A percentile compares a stretch with the other conserved stretches of the same genome.
These are phyloP conservation scores for Lippia alba DNA, from an alignment of 305 asterid species.

Conservation along the genomic window DNA sequence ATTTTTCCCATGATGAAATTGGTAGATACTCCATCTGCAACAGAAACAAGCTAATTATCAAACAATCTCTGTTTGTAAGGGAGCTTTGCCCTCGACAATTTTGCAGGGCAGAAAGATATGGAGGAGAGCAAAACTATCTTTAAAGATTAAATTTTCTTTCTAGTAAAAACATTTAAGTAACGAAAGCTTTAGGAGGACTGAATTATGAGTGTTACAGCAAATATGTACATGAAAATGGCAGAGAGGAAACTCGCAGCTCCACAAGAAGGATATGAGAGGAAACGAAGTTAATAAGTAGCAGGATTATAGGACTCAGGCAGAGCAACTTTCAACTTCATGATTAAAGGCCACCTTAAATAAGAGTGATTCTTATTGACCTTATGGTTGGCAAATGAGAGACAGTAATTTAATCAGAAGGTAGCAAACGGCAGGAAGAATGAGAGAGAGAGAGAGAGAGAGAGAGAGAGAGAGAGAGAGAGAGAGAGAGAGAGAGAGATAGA, in stretches of 20 bases:
- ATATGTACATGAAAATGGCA: background rate
- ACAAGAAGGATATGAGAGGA: background rate
- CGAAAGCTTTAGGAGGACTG: too few species aligned
- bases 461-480: background rate
- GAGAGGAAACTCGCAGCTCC: background rate
- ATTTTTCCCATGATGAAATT: conserved; percentile 90
- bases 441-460: background rate
- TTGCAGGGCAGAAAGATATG: background rate
- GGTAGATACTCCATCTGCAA: conserved; percentile 94
- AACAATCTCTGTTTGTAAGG: background rate
- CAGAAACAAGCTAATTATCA: conserved; percentile 6
- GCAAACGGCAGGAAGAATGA: background rate
- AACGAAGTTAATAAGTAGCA: background rate
- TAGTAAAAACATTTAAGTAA: too few species aligned
- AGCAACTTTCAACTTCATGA: background rate
- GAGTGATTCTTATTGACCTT: background rate
- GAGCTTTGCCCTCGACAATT: background rate
- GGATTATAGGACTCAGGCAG: background rate
- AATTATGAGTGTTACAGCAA: background rate
- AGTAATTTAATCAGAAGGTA: background rate
- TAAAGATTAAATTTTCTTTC: too few species aligned
- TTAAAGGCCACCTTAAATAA: background rate
- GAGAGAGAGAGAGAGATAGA: background rate
- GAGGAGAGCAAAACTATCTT: too few species aligned
- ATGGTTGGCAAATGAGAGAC: background rate